phyloP scores from a whole-genome alignment of 169 alveolate species.

The Plasmodium yoelii region DNA sequence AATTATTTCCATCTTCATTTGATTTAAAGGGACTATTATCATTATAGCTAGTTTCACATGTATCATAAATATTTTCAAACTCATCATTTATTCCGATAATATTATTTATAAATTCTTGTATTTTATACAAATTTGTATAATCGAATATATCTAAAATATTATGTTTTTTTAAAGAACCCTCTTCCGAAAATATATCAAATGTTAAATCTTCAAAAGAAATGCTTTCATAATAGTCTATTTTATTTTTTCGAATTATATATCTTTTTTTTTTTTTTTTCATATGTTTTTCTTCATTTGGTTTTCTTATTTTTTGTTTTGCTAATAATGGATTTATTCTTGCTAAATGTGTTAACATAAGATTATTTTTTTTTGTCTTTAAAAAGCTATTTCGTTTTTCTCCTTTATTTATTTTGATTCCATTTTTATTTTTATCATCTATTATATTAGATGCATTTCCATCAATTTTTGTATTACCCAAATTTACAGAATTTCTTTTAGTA shows the following conservation, averaged over 20 bases:
- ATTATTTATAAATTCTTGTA: slow-evolving; percentile 50
- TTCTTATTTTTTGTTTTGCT: slow-evolving; percentile 55
- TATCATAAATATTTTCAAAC: slow-evolving; percentile 47
- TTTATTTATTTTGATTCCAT: neutral
- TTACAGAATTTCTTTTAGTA: neutral
- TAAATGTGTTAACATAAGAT: slow-evolving; percentile 49
- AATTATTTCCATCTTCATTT: neutral
- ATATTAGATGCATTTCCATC: neutral
- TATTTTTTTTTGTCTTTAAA: slow-evolving; percentile 24
- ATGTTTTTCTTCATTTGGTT: slow-evolving; percentile 74
- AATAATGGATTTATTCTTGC: slow-evolving; percentile 64
- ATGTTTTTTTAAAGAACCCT: slow-evolving; percentile 23
- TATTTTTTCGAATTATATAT: slow-evolving; percentile 47
- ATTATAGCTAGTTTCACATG: neutral
- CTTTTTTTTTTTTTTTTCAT: slow-evolving; percentile 58
- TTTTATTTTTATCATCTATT: neutral
- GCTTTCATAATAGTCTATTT: slow-evolving; percentile 60
- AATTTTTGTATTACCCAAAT: neutral
- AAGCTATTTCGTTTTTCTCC: slow-evolving; percentile 6
- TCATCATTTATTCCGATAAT: slow-evolving; percentile 68
- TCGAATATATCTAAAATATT: slow-evolving; percentile 46
- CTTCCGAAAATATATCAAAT: slow-evolving; percentile 43
- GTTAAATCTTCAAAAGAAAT: slow-evolving; percentile 62
- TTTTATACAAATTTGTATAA: slow-evolving; percentile 39
- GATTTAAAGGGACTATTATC: neutral